These are phyloP conservation scores for Skeletonema potamos DNA, from an alignment of 108 stramenopile genomes.

Conservation along the genomic window DNA sequence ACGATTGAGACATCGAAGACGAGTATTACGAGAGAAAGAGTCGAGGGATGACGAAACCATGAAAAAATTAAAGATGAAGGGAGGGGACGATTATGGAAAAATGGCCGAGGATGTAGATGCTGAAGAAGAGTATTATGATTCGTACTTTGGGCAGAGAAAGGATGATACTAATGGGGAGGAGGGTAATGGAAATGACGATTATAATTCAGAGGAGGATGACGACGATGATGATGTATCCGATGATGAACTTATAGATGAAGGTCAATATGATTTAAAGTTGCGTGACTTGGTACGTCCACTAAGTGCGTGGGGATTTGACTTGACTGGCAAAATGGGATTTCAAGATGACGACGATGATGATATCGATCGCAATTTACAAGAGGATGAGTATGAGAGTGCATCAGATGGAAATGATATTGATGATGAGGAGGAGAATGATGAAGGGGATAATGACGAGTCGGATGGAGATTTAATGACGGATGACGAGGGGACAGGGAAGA, in stretches of 20 bases:
- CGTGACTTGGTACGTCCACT: constrained; percentile 76
- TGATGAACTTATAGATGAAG: constrained; percentile 42
- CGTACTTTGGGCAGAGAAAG: constrained; percentile 47
- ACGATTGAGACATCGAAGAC: constrained; percentile 52
- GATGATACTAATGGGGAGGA: constrained; percentile 25
- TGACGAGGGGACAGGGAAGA: constrained; percentile 17
- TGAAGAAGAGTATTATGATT: constrained; percentile 76
- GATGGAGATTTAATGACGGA: constrained; percentile 4
- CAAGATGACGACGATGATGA: constrained; percentile 34
- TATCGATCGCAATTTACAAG: constrained; percentile 26
- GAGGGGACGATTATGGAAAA: constrained; percentile 22
- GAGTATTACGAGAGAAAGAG: constrained; percentile 39
- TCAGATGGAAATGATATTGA: constrained; percentile 31
- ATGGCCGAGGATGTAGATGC: constrained; percentile 55
- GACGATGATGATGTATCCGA: constrained; percentile 59
- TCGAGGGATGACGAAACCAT: constrained; percentile 48
- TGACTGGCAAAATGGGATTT: constrained; percentile 74
- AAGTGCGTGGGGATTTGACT: constrained; percentile 77
- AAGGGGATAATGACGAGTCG: constrained; percentile 16
- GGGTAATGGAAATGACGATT: constrained; percentile 20
- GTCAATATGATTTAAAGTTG: constrained; percentile 49
- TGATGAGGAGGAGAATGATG: constrained; percentile 15
- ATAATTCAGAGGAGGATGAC: constrained; percentile 30
- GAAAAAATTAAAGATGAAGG: constrained; percentile 25
- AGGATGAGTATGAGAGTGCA: constrained; percentile 5